These are phyloP conservation scores for Rubus parviflorus DNA, from an alignment of 306 rosid genomes.

Conservation along the genomic window DNA sequence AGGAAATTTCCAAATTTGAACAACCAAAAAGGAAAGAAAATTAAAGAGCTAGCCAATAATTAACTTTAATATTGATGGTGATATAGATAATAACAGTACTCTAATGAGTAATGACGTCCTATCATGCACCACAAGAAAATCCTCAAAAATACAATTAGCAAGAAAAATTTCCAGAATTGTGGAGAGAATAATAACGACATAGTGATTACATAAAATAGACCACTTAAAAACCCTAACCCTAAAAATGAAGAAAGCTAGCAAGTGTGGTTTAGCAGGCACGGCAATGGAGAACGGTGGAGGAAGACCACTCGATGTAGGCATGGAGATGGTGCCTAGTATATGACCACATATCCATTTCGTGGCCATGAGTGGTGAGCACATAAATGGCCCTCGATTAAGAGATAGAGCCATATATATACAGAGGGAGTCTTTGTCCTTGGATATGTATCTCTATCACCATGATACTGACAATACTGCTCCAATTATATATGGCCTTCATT, in stretches of 20 bases:
- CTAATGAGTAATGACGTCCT: background rate
- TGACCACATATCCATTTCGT: conserved; percentile 21
- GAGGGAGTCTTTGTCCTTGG: background rate
- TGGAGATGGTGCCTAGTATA: background rate
- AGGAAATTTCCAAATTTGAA: background rate
- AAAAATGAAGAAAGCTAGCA: background rate
- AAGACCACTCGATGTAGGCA: conserved; percentile 15
- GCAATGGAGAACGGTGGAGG: background rate
- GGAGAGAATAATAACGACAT: background rate
- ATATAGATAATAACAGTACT: background rate
- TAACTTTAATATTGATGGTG: background rate
- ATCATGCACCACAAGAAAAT: background rate
- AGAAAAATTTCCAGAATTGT: background rate
- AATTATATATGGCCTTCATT: background rate
- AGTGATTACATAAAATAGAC: background rate
- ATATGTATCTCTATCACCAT: background rate
- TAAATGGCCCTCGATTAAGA: background rate
- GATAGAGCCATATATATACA: background rate
- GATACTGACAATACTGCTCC: background rate
- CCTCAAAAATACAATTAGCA: background rate
- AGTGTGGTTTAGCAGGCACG: background rate
- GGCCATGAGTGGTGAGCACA: background rate
- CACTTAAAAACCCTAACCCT: background rate
- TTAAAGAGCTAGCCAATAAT: background rate
- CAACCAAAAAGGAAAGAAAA: background rate